Evolutionary conservation across 2,329 filamentous ascomycete genomes (phyloP).

Genomic region (Teratosphaeriaceae sp.): DNA sequence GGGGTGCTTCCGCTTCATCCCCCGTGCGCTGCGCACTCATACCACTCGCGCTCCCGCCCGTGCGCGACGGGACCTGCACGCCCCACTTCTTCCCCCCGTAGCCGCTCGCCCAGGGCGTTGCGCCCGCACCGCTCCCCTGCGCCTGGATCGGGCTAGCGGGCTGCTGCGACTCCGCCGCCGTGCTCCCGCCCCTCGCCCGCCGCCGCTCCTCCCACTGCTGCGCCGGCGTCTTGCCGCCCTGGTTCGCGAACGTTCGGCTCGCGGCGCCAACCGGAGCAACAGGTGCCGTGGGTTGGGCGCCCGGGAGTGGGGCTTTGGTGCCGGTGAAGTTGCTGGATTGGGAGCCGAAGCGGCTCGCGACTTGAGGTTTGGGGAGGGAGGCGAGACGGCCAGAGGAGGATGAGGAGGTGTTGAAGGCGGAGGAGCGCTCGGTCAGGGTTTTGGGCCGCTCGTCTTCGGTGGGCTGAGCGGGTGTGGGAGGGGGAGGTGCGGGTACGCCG

Average conservation of each 20-base stretch:
- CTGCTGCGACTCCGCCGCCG: slow-evolving; percentile 42
- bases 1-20: slow-evolving; percentile 41
- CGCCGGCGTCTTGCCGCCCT: slow-evolving; percentile 92
- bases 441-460: slow-evolving; percentile 48
- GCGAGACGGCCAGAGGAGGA: slow-evolving; percentile 72
- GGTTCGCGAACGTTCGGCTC: slow-evolving; percentile 87
- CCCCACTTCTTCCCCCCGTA: slow-evolving; percentile 89
- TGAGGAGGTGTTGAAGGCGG: slow-evolving; percentile 64
- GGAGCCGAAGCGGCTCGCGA: slow-evolving; percentile 79
- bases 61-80: slow-evolving; percentile 67
- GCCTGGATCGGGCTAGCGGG: slow-evolving; percentile 48
- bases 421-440: slow-evolving; percentile 67
- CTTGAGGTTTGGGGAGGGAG: slow-evolving; percentile 86
- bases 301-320: slow-evolving; percentile 79
- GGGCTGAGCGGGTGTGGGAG: slow-evolving; percentile 24
- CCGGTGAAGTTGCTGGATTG: slow-evolving; percentile 67
- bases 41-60: slow-evolving; percentile 57
- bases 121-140: slow-evolving; percentile 69
- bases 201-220: slow-evolving; percentile 98
- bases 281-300: slow-evolving; percentile 50
- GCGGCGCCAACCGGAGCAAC: slow-evolving; percentile 66
- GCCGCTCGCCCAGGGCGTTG: slow-evolving; percentile 79
- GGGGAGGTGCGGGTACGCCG: too few species aligned
- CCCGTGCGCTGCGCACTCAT: slow-evolving; percentile 59
- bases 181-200: slow-evolving; percentile 58